Evolutionary conservation across 805 yeast species (phyloP), one percentile per base, ranked within the genome.

Genomic region (Babjeviella inositovora): DNA sequence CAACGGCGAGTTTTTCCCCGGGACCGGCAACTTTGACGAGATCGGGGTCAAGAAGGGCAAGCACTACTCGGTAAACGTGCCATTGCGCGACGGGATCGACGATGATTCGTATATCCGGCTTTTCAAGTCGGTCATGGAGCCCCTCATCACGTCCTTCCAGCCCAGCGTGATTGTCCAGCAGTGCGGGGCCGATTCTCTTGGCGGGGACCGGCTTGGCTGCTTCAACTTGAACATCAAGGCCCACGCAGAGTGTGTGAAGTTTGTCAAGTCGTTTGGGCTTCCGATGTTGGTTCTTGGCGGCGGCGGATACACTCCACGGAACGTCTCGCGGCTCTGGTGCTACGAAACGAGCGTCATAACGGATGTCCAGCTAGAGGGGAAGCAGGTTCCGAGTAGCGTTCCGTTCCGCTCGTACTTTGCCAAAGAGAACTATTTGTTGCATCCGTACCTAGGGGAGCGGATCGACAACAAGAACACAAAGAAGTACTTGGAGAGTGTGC

Each of bases 251-350:
- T 90, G 97, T 53, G 96, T 87, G 15, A 75, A 73, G 38, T 87
- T 62, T 44, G 73, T 85, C 33, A 82, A 82, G 47, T 69, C 84
- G 19, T 85, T 85, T 49, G 92, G 92, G 9, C 50, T 85, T 17
- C 97, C 97, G 7, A 68, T 82, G 65, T 53, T 87, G 33, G 93
- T 85, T 5, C 54, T 87, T 8, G 98, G 98, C 12, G 98, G 98
- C 24, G 98, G 98, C 29, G 98, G 98, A 11, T 87, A 87, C 48
- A 90, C 98, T 2, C 93, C 93, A 43, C 62, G 96, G 39, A 87
- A 87, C 41, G 98, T 87, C 8, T 75, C 92, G 18, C 60, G 97
- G 35, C 62, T 92, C 15, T 87, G 98, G 98, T 76, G 94, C 37
- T 84, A 76, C 45, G 98, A 87, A 48, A 87, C 97, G 2, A 72